Percentiles rank a stretch among this genome's conserved stretches.
Conservation (phyloP, 192 early-diverging fungal species). For the Backusella tarrabulga region DNA sequence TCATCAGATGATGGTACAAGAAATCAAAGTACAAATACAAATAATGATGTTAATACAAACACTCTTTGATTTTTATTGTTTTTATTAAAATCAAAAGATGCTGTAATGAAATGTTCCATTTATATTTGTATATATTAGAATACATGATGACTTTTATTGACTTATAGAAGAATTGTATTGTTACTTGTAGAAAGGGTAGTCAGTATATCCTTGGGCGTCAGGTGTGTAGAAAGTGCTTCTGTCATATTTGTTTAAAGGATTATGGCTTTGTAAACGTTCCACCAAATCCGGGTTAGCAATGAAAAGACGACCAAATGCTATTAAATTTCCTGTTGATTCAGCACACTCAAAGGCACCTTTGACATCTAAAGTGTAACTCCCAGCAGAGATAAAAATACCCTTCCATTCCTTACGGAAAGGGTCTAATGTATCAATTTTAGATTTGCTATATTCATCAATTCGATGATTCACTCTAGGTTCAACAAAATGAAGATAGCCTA, state of each 20-base stretch:
- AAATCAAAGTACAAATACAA: not conserved
- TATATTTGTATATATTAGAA: not conserved
- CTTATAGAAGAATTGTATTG: not conserved
- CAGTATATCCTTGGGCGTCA: conserved; percentile 23
- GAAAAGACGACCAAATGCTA: conserved; percentile 33
- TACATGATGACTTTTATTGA: not conserved
- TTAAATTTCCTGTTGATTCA: conserved; percentile 24
- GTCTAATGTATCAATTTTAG: not conserved
- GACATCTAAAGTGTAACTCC: conserved; percentile 17
- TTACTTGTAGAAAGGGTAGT: conserved; percentile 29
- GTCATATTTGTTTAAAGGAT: conserved; percentile 28
- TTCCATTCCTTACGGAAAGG: conserved; percentile 14
- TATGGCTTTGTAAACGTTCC: conserved; percentile 20
- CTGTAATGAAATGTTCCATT: not conserved
- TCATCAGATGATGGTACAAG: not conserved
- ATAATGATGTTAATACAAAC: not conserved
- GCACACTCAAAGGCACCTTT: not conserved
- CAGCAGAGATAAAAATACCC: conserved; percentile 16
- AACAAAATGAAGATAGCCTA: conserved; percentile 29
- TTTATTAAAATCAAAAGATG: not conserved
- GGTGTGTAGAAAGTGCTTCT: conserved; percentile 28
- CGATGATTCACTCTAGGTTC: conserved; percentile 18
- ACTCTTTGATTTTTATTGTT: not conserved
- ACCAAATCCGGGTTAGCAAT: conserved; percentile 40
- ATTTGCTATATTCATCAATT: not conserved